Percentiles rank a stretch among this genome's conserved stretches.
Evolutionary conservation across 2,329 filamentous ascomycete genomes (phyloP).

Genomic region (Xylaria sp.): DNA sequence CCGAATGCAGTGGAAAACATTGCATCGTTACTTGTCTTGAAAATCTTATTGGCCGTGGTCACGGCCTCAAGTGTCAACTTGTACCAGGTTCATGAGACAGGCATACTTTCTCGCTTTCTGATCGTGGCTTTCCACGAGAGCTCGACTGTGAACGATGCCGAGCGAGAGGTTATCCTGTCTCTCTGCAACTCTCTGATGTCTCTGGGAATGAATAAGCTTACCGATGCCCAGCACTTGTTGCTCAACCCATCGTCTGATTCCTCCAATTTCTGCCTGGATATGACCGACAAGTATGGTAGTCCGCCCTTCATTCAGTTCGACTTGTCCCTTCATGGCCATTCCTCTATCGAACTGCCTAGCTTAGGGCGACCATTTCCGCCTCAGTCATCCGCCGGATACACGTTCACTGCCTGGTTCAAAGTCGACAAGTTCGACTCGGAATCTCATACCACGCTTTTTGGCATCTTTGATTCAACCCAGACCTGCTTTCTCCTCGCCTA

Average conservation of each 20-base stretch:
- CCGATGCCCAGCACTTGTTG: conserved; percentile 82
- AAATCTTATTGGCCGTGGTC: conserved; percentile 68
- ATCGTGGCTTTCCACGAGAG: conserved; percentile 67
- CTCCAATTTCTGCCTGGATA: conserved; percentile 77
- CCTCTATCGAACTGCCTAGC: conserved; percentile 89
- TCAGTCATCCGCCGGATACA: conserved; percentile 82
- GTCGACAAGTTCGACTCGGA: conserved; percentile 86
- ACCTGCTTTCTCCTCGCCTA: conserved; percentile 95
- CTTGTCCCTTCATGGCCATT: conserved; percentile 85
- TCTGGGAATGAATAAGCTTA: conserved; percentile 81
- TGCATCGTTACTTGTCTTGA: conserved; percentile 72
- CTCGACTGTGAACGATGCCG: conserved; percentile 62
- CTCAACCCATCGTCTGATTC: conserved; percentile 63
- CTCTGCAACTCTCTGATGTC: conserved; percentile 77
- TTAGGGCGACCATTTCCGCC: conserved; percentile 88
- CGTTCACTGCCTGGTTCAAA: conserved; percentile 87
- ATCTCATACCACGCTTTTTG: conserved; percentile 94
- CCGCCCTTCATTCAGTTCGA: conserved; percentile 95
- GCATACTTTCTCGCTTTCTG: conserved; percentile 74
- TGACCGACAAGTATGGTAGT: conserved; percentile 77
- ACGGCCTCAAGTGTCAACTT: conserved; percentile 75
- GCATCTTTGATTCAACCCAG: conserved; percentile 90
- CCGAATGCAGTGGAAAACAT: conserved; percentile 58
- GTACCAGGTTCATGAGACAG: conserved; percentile 76
- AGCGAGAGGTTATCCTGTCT: conserved; percentile 69